Evolutionary conservation across 2,329 filamentous ascomycete genomes (phyloP).

Genomic region (Aspergillus sergii): DNA sequence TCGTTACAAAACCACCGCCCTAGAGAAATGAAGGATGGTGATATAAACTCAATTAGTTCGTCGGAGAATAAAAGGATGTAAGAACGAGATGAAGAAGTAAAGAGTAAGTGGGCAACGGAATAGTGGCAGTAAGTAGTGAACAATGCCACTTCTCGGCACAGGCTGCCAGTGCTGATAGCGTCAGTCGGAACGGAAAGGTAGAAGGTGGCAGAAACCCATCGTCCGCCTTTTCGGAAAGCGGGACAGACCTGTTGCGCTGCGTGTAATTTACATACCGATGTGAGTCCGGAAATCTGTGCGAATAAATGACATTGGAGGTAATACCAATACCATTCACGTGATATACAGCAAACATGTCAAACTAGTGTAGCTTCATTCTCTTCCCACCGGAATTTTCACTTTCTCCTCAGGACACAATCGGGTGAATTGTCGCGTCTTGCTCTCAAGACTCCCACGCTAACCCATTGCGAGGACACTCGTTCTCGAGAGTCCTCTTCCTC

Average conservation of each 20-base stretch:
- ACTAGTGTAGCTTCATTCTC: slow-evolving; percentile 19
- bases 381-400: slow-evolving; percentile 36
- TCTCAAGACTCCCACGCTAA: slow-evolving; percentile 4
- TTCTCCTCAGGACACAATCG: slow-evolving; percentile 17
- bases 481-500: slow-evolving; percentile 29
- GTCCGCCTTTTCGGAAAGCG: slow-evolving; percentile 21
- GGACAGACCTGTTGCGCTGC: background rate
- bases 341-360: slow-evolving; percentile 24
- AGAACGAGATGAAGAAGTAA: slow-evolving; percentile 3
- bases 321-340: slow-evolving; percentile 20
- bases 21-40: background rate
- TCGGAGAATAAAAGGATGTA: background rate
- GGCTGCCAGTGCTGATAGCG: slow-evolving; percentile 9
- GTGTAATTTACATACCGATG: background rate
- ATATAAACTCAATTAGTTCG: background rate
- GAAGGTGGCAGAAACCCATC: slow-evolving; percentile 44
- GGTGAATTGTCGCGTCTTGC: slow-evolving; percentile 7
- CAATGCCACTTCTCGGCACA: slow-evolving; percentile 3
- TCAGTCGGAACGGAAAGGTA: slow-evolving; percentile 15
- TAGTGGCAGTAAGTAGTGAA: slow-evolving; percentile 6
- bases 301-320: background rate
- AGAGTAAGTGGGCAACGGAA: slow-evolving; percentile 2
- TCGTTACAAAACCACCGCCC: slow-evolving; percentile 16
- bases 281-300: background rate
- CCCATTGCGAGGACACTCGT: slow-evolving; percentile 25